Evolutionary conservation across 1,284 basidiomycete genomes (phyloP).

Genomic region (Naganishia albida): DNA sequence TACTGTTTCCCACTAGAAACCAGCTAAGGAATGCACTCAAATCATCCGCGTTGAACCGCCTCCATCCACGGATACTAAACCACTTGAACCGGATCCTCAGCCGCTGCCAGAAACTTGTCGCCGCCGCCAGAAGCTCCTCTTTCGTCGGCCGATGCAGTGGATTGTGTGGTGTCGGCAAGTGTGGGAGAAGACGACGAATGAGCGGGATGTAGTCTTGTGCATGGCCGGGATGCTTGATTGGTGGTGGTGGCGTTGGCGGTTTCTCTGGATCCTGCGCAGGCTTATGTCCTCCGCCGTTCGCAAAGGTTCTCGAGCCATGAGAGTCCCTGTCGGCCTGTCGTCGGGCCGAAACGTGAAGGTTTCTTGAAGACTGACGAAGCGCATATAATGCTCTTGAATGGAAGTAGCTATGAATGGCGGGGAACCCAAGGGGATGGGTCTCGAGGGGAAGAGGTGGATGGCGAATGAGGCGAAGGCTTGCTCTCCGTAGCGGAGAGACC

Average conservation of each 20-base stretch:
- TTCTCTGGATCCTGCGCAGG: not conserved
- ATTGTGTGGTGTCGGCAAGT: constrained; percentile 42
- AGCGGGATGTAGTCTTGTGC: constrained; percentile 70
- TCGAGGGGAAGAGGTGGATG: constrained; percentile 2
- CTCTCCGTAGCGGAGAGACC: not conserved
- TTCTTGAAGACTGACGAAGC: constrained; percentile 5
- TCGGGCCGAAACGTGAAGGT: not conserved
- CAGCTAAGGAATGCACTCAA: constrained; percentile 94
- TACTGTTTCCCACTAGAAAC: constrained; percentile 86
- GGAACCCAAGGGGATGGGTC: not conserved
- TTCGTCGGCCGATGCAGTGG: constrained; percentile 78
- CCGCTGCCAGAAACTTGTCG: constrained; percentile 86
- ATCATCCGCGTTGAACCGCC: constrained; percentile 94
- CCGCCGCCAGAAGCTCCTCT: constrained; percentile 82
- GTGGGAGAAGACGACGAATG: constrained; percentile 65
- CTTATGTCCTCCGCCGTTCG: not conserved
- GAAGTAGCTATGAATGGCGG: constrained; percentile 22
- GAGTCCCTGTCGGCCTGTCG: not conserved
- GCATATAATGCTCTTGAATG: constrained; percentile 9
- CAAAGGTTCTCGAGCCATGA: too few species aligned
- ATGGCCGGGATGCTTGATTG: constrained; percentile 42
- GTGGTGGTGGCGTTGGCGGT: constrained; percentile 16
- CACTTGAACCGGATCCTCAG: constrained; percentile 92
- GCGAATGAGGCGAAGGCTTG: not conserved
- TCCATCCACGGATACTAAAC: constrained; percentile 94